Conservation (phyloP, 352 stramenopile genomes). For the Phytophthora litchii region DNA sequence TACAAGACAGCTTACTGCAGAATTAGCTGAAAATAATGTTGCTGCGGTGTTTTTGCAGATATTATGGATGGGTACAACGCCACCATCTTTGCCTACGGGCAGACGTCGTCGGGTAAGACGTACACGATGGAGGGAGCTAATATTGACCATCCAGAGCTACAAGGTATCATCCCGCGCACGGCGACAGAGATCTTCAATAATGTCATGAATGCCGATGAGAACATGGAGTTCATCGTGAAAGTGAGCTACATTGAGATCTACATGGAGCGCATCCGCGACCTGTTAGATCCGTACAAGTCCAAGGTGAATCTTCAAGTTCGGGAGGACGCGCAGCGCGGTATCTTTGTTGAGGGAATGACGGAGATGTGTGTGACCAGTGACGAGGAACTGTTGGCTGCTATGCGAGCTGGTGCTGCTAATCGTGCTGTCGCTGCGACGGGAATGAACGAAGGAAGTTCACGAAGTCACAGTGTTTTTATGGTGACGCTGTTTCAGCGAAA, state of each 20-base stretch:
- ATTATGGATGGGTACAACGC: conserved; percentile 94
- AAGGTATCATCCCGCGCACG: conserved; percentile 89
- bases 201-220: conserved; percentile 86
- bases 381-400: conserved; percentile 87
- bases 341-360: conserved; percentile 94
- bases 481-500: conserved; percentile 90
- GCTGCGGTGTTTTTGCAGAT: conserved; percentile 43
- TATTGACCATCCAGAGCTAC: conserved; percentile 87
- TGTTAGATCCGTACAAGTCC: conserved; percentile 92
- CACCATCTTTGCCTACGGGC: conserved; percentile 94
- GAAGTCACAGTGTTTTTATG: conserved; percentile 94
- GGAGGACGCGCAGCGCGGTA: conserved; percentile 86
- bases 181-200: conserved; percentile 90
- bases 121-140: conserved; percentile 51
- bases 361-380: conserved; percentile 93
- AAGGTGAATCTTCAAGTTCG: conserved; percentile 92
- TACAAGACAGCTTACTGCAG: neutral
- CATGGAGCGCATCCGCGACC: conserved; percentile 94
- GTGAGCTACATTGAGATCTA: conserved; percentile 97
- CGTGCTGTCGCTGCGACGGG: conserved; percentile 90
- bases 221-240: conserved; percentile 93
- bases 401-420: conserved; percentile 82
- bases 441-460: conserved; percentile 94
- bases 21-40: conserved; percentile 12
- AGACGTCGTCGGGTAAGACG: conserved; percentile 81